Percentiles rank a stretch among this genome's conserved stretches.
phyloP scores from a whole-genome alignment of 2,329 filamentous ascomycete species.

The Aspergillus bombycis region DNA sequence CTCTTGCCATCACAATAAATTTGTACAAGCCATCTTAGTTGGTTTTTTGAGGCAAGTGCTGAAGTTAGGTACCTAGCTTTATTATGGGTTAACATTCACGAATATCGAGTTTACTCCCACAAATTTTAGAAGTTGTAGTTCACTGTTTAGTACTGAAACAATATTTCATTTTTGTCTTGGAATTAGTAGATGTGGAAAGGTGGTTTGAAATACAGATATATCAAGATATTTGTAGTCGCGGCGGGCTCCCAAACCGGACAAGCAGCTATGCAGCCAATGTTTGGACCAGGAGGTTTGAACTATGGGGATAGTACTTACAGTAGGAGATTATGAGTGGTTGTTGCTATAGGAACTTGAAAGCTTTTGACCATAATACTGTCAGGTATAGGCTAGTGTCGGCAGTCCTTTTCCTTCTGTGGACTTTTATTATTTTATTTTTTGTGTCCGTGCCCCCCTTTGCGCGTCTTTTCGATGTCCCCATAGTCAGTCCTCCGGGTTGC shows the following conservation, averaged over 20 bases:
- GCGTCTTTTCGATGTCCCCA: not conserved
- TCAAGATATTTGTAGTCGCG: not conserved
- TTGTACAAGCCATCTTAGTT: not conserved
- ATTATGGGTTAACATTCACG: not conserved
- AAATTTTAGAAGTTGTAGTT: not conserved
- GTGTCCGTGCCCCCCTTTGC: not conserved
- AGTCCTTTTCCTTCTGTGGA: not conserved
- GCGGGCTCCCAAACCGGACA: not conserved
- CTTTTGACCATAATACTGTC: not conserved
- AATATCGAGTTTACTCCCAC: not conserved
- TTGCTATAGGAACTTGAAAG: constrained; percentile 9
- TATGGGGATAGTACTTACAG: not conserved
- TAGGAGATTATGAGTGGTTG: not conserved
- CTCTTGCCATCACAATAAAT: not conserved
- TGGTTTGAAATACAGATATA: not conserved
- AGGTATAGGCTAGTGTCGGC: not conserved
- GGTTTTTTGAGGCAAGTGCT: not conserved
- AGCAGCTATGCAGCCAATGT: not conserved
- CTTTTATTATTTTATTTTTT: not conserved
- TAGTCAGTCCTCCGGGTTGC: not conserved
- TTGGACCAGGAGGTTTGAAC: not conserved
- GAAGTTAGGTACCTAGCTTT: not conserved
- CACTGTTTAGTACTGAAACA: not conserved
- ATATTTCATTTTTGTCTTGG: not conserved
- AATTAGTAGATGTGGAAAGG: not conserved